Conservation (phyloP, 495 filamentous ascomycete genomes). For the Trichocladium antarcticum region DNA sequence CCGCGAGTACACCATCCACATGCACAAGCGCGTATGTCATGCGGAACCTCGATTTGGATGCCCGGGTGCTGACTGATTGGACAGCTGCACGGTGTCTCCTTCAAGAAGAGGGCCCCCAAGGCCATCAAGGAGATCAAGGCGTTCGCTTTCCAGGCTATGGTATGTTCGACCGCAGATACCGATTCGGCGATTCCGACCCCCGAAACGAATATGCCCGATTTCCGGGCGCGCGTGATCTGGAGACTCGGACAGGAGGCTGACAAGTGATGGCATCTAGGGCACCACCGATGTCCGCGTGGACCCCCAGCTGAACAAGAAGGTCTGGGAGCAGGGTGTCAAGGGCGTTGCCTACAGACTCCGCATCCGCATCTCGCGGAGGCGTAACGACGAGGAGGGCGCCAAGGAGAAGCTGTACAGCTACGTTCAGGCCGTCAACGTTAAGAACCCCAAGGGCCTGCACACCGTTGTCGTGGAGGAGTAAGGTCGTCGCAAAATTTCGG, state of each 20-base stretch:
- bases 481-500: conserved; percentile 26
- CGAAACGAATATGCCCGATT: neutral
- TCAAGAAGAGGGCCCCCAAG: conserved; percentile 98
- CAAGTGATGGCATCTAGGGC: conserved; percentile 48
- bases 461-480: conserved; percentile 64
- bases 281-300: conserved; percentile 96
- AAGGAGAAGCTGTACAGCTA: conserved; percentile 98
- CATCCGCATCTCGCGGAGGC: conserved; percentile 95
- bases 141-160: conserved; percentile 90
- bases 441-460: conserved; percentile 92
- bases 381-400: conserved; percentile 99
- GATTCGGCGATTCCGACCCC: neutral
- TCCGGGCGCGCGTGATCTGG: neutral
- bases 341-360: conserved; percentile 93
- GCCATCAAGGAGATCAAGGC: conserved; percentile 98
- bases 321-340: conserved; percentile 98
- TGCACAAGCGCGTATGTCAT: conserved; percentile 94
- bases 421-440: conserved; percentile 98
- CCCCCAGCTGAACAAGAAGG: conserved; percentile 99
- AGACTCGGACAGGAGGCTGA: conserved; percentile 17
- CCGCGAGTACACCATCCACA: conserved; percentile 99
- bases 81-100: conserved; percentile 88
- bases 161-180: conserved; percentile 41
- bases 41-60: neutral
- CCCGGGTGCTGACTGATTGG: conserved; percentile 13